These are phyloP conservation scores for Fagopyrum homotropicum DNA, from an alignment of 148 eudicot genomes.

Conservation along the genomic window DNA sequence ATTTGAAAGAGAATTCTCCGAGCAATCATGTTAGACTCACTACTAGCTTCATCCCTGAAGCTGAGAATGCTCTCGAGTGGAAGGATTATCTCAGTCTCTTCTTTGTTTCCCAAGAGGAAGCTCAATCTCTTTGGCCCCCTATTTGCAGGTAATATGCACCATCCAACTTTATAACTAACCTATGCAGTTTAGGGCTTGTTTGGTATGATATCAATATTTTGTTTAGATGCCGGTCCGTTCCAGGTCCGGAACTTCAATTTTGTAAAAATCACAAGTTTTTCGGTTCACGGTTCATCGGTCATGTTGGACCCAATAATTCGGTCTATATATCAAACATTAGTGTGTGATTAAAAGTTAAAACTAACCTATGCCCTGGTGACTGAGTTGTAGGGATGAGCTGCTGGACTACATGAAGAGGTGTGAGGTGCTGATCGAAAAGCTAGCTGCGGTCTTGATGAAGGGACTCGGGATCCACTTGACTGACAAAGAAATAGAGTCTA, in stretches of 20 bases:
- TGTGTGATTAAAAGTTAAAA: no score
- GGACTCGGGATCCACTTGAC: conserved; percentile 25
- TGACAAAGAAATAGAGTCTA: conserved; percentile 23
- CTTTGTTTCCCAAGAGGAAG: conserved; percentile 48
- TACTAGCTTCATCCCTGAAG: conserved; percentile 45
- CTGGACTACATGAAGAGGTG: conserved; percentile 35
- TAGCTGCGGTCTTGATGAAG: conserved; percentile 26
- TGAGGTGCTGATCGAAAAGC: conserved; percentile 26
- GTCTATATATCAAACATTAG: no score
- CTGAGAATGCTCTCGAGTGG: conserved; percentile 53
- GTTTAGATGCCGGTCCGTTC: no score
- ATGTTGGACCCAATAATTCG: no score
- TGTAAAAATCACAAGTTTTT: no score
- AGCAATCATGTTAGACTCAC: conserved; percentile 40
- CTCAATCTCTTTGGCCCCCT: conserved; percentile 41
- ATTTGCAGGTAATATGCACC: conserved; percentile 4
- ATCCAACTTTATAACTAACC: background rate
- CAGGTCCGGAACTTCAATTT: no score
- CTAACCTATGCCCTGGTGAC: background rate
- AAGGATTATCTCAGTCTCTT: conserved; percentile 55
- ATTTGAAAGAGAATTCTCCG: conserved; percentile 34
- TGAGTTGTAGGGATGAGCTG: conserved; percentile 34
- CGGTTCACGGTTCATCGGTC: no score
- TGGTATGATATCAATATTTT: no score
- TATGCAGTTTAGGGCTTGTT: no score